These are phyloP conservation scores for Crithidia brevicula DNA, from an alignment of 208 protist genomes.

Conservation along the genomic window DNA sequence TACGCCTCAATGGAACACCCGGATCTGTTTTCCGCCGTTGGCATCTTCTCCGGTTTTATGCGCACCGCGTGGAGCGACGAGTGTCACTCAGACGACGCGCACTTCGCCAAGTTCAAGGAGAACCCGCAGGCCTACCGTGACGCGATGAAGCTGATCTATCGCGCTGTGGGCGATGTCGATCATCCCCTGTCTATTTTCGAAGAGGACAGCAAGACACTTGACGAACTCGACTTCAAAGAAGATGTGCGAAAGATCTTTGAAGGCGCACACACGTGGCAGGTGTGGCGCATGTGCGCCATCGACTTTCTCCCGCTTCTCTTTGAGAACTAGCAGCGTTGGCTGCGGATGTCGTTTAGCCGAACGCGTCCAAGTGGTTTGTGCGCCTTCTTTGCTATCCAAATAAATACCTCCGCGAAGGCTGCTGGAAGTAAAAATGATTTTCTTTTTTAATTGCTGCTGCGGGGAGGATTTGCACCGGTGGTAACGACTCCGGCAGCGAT, in stretches of 20 bases:
- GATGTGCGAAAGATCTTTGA: conserved; percentile 18
- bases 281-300: conserved; percentile 23
- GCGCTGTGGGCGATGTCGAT: conserved; percentile 31
- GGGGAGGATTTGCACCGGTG: too few relatives aligned
- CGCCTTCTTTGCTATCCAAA: too few relatives aligned
- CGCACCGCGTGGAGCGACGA: conserved; percentile 19
- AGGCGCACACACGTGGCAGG: conserved; percentile 30
- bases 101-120: conserved; percentile 12
- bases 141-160: conserved; percentile 29
- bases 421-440: too few relatives aligned
- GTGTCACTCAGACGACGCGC: conserved; percentile 2
- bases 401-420: too few relatives aligned
- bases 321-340: not conserved
- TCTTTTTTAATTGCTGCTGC: too few relatives aligned
- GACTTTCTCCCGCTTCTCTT: conserved; percentile 35
- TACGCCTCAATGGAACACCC: conserved; percentile 25
- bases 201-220: conserved; percentile 27
- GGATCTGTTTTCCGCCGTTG: conserved; percentile 33
- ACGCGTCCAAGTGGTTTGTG: too few relatives aligned
- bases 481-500: too few relatives aligned
- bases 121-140: conserved; percentile 24
- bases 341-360: too few relatives aligned
- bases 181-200: conserved; percentile 1
- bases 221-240: conserved; percentile 11
- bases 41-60: conserved; percentile 40